Base-by-base conservation (phyloP, 2,329 filamentous ascomycete genomes). In the Spiromastix sp. region DNA sequence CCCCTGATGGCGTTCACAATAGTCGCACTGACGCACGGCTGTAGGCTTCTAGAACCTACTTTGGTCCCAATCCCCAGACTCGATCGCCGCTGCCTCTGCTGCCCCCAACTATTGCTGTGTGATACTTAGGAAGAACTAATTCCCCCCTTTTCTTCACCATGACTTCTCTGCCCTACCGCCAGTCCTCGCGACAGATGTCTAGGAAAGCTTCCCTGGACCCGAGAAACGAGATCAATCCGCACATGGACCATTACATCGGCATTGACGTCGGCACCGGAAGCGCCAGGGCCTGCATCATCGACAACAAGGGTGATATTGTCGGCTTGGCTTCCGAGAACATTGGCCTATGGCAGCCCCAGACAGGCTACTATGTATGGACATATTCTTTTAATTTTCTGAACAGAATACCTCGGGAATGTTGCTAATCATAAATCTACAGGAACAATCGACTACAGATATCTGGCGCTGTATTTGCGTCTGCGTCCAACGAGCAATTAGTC, bases 381-480 rank as follows among this genome's bases (percentile, higher is more conserved):
- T 19, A 27, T 13, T 26, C n/a, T 24, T n/a, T n/a, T n/a, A 24
- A 24, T 7, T 24, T n/a, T n/a, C 7, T 24, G 7, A 24, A 7
- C 7, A n/a, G 7, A 7, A 7, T n/a, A 24, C 21, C 21, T 7
- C 21, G 7, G 7, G n/a, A 4, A 19, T 15, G 9, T 34, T 3
- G 18, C n/a, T 15, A 4, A 3, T 15, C 20, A 11, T 33, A 22
- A 34, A 12, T 36, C 20, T 27, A 6, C 41, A 81, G 86, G 91
- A 98, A 68, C 91, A 98, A 89, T 96, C 89, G 11, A 96, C 91
- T 0, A 84, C 79, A 33, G 85, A 98, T 59, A 98, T 98, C 54
- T 98, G 91, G 91, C 73, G 78, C 44, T 89, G 85, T 61, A 94
- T 98, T 56, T 94, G 87, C 66, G 72, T 77, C 41, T 91, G 85